Evolutionary conservation across 306 rosid species (phyloP), one percentile per base, ranked within the genome.

Genomic region (Citrullus amarus): DNA sequence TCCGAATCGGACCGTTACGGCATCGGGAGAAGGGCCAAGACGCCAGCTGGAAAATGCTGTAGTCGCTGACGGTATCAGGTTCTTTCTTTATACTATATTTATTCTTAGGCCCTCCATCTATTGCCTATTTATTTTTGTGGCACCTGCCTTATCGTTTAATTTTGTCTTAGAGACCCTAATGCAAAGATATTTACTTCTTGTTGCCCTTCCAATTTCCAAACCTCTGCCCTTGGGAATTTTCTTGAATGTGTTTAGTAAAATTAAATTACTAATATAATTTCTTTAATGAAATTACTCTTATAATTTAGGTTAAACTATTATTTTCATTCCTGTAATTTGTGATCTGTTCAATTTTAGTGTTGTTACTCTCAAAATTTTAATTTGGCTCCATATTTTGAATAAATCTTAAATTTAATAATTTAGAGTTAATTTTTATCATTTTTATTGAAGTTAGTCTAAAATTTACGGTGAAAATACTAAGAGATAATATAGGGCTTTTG

Each of bases 21-120:
- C 62, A 54, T 51, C 6, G 62, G 15, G 46, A 50, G 61, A 10
- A 32, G 63, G 22, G 48, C 48, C 78, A 15, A 14, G 32, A 22
- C 10, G 77, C 77, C 77, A 73, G 77, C 63, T 74, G 78, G 78
- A 74, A 74, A 74, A 53, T 5, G 50, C 30, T 32, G 62, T 9
- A 30, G 30, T 32, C 25, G 78, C 78, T 30, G 63, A 54, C n/a
- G 48, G 63, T 16, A 54, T 74, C 62, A 9, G 78, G 63, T 74
- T 51, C 78, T 74, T 74, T 51, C 78, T 74, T 36, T 34, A 30
- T 34, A 4, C 6, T 6, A 17, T 53, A 54, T 74, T 74, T 51
- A 74, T 22, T 17, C 11, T 53, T 53, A 54, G 63, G 12, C 50
- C 78, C 78, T 32, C 63, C 77, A 8, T 32, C n/a, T 74, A 56